These are phyloP conservation scores for Pythium dissotocum DNA, from an alignment of 352 stramenopile genomes.

Conservation along the genomic window DNA sequence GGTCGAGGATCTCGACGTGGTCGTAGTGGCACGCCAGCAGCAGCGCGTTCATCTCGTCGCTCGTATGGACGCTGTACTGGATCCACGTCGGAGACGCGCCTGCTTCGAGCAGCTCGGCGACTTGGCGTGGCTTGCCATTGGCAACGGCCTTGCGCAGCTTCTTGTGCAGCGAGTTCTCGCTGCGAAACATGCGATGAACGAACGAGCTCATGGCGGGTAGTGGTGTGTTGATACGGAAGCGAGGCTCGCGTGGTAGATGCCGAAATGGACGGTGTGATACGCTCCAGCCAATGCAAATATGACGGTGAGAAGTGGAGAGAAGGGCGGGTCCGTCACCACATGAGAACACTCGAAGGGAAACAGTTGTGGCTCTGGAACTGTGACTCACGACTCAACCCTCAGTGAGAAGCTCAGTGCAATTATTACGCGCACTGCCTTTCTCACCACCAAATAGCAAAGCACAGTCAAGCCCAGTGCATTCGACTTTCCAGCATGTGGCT, in stretches of 20 bases:
- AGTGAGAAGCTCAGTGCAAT: background rate
- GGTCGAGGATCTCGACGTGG: conserved; percentile 46
- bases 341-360: background rate
- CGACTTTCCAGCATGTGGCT: background rate
- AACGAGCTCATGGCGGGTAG: conserved; percentile 39
- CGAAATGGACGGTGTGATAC: background rate
- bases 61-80: conserved; percentile 3
- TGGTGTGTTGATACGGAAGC: no score
- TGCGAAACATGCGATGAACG: conserved; percentile 51
- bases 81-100: conserved; percentile 66
- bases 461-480: background rate
- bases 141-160: conserved; percentile 60
- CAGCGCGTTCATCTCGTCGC: conserved; percentile 53
- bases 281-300: no score
- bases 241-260: background rate
- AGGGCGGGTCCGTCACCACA: background rate
- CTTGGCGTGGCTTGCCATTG: conserved; percentile 41
- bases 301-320: background rate
- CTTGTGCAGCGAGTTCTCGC: conserved; percentile 39
- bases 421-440: background rate
- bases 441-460: background rate
- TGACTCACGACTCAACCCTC: background rate
- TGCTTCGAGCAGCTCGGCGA: conserved; percentile 54
- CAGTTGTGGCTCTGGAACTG: conserved; percentile 18
- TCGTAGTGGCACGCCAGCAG: conserved; percentile 61